These are phyloP conservation scores for Chaetomium olivaceum DNA, from an alignment of 2,329 filamentous ascomycete species.

Conservation along the genomic window DNA sequence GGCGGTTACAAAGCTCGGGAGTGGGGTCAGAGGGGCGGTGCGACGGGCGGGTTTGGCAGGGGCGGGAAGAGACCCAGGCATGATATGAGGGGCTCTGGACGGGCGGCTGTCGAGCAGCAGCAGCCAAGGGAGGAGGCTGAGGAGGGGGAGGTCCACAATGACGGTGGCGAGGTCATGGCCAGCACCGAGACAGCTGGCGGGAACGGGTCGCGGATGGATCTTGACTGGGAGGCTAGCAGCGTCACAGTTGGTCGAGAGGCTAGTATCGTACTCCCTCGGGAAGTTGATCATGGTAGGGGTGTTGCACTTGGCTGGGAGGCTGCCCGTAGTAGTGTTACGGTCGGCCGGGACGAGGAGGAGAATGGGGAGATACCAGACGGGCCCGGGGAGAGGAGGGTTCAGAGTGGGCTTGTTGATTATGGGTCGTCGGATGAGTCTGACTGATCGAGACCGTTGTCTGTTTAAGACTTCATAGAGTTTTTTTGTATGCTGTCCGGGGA, in stretches of 20 bases:
- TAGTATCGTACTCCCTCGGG: background rate
- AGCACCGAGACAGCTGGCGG: background rate
- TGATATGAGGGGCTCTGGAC: background rate
- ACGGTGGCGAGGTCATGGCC: conserved; percentile 25
- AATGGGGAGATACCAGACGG: background rate
- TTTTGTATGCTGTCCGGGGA: background rate
- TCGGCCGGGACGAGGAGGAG: background rate
- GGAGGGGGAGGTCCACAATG: conserved; percentile 33
- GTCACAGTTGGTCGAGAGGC: background rate
- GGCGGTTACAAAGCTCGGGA: background rate
- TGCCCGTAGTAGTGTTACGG: background rate
- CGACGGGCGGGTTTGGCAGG: conserved; percentile 9
- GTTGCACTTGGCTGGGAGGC: background rate
- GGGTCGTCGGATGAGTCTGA: conserved; percentile 25
- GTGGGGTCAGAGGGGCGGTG: background rate
- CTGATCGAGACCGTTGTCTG: background rate
- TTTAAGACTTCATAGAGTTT: background rate
- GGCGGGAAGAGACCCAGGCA: conserved; percentile 20
- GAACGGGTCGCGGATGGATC: background rate
- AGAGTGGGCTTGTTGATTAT: conserved; percentile 24
- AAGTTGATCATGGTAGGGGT: background rate
- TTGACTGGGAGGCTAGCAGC: background rate
- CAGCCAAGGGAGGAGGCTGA: conserved; percentile 21
- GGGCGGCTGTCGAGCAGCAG: background rate
- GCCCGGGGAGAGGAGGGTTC: background rate